phyloP scores from a whole-genome alignment of 305 asterid genomes.

The Solanum aculeatissimum region DNA sequence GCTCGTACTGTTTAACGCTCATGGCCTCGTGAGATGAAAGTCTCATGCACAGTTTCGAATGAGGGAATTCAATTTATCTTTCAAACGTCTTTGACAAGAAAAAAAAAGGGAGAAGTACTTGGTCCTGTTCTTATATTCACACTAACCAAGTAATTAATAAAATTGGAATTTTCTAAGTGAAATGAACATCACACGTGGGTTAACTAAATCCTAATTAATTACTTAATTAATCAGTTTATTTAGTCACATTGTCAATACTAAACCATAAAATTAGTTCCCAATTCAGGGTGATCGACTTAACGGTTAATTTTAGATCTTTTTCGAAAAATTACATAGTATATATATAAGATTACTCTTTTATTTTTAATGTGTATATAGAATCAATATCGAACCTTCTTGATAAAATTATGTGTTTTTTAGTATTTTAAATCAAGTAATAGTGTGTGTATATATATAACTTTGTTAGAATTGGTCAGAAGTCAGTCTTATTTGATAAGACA shows the following conservation, averaged over 20 bases:
- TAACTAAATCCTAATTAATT: background rate
- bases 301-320: background rate
- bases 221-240: background rate
- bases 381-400: no score
- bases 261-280: background rate
- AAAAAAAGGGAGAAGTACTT: no score
- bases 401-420: no score
- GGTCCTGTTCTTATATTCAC: no score
- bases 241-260: background rate
- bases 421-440: no score
- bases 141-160: background rate
- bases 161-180: background rate
- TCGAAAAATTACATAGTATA: background rate
- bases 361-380: background rate
- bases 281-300: background rate
- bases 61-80: background rate
- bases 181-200: background rate
- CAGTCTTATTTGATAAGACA: no score
- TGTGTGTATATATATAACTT: no score
- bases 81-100: background rate
- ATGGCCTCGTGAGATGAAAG: background rate
- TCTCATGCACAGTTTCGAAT: background rate
- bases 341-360: background rate
- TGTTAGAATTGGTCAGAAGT: no score
- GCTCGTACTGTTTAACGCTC: no score